A percentile compares a stretch with the other conserved stretches of the same genome.
phyloP scores from a whole-genome alignment of 768 basidiomycete species.

The Holtermanniella nyarrowii region DNA sequence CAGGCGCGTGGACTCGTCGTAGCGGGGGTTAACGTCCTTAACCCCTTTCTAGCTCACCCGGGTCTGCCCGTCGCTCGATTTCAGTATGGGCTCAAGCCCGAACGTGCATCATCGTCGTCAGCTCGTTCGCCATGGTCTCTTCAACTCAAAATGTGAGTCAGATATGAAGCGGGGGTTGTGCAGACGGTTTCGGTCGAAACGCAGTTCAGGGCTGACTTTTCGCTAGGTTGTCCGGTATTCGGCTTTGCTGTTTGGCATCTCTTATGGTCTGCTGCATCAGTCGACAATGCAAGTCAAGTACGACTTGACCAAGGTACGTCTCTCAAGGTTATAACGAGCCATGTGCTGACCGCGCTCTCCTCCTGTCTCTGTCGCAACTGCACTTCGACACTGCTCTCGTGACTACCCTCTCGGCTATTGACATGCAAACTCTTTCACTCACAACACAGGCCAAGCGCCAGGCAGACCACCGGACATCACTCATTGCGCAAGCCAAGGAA shows the following conservation, averaged over 20 bases:
- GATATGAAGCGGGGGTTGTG: neutral
- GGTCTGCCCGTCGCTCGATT: neutral
- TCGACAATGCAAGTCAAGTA: slow-evolving; percentile 74
- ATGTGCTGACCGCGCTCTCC: neutral
- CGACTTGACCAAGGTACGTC: slow-evolving; percentile 63
- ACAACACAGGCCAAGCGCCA: slow-evolving; percentile 14
- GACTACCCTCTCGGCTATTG: no score
- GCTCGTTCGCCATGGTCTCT: slow-evolving; percentile 15
- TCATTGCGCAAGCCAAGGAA: slow-evolving; percentile 78
- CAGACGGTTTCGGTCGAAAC: neutral
- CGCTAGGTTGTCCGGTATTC: slow-evolving; percentile 84
- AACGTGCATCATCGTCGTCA: no score
- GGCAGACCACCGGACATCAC: slow-evolving; percentile 50
- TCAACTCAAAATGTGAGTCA: slow-evolving; percentile 24
- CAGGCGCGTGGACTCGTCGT: neutral
- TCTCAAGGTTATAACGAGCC: no score
- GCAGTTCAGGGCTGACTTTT: neutral
- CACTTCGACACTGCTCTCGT: neutral
- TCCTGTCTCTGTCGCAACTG: neutral
- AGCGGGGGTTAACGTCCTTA: neutral
- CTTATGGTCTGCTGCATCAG: slow-evolving; percentile 87
- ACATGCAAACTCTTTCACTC: no score
- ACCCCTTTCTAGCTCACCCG: neutral
- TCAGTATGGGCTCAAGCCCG: no score
- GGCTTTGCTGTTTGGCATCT: slow-evolving; percentile 71